Evolutionary conservation across 1,284 basidiomycete species (phyloP).

Genomic region (Phlebopus sp.): DNA sequence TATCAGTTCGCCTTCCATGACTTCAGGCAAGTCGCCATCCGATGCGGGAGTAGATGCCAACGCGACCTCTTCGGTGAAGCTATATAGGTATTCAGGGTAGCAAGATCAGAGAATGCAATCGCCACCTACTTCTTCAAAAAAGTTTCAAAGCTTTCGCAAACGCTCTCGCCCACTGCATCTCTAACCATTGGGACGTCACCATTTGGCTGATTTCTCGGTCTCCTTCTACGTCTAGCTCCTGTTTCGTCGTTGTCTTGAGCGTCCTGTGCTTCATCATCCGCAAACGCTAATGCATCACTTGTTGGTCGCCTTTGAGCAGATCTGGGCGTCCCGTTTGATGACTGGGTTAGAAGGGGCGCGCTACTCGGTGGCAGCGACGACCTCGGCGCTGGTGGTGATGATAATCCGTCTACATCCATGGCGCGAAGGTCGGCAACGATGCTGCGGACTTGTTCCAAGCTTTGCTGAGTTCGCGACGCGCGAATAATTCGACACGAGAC

Average conservation of each 20-base stretch:
- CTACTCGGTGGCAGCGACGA: slow-evolving; percentile 69
- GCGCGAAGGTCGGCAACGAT: no score
- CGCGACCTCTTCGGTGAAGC: slow-evolving; percentile 79
- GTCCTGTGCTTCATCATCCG: slow-evolving; percentile 53
- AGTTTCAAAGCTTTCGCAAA: slow-evolving; percentile 85
- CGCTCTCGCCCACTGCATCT: slow-evolving; percentile 91
- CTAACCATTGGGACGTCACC: slow-evolving; percentile 81
- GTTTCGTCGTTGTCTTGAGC: slow-evolving; percentile 39
- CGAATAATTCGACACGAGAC: slow-evolving; percentile 37
- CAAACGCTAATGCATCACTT: slow-evolving; percentile 60
- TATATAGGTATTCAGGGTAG: slow-evolving; percentile 31
- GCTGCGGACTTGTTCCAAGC: no score
- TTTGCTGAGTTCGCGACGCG: slow-evolving; percentile 23
- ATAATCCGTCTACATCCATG: slow-evolving; percentile 42
- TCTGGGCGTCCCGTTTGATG: slow-evolving; percentile 40
- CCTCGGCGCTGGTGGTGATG: slow-evolving; percentile 41
- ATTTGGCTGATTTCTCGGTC: slow-evolving; percentile 48
- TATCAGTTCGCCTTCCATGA: slow-evolving; percentile 61
- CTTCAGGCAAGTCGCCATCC: slow-evolving; percentile 57
- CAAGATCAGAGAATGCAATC: slow-evolving; percentile 3
- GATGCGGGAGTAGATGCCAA: slow-evolving; percentile 75
- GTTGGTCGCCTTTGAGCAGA: slow-evolving; percentile 46
- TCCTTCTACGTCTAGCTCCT: slow-evolving; percentile 40
- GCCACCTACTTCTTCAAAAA: slow-evolving; percentile 84
- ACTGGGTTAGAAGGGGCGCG: slow-evolving; percentile 49